phyloP scores from a whole-genome alignment of 441 rosid species.

The Geranium incanum region DNA sequence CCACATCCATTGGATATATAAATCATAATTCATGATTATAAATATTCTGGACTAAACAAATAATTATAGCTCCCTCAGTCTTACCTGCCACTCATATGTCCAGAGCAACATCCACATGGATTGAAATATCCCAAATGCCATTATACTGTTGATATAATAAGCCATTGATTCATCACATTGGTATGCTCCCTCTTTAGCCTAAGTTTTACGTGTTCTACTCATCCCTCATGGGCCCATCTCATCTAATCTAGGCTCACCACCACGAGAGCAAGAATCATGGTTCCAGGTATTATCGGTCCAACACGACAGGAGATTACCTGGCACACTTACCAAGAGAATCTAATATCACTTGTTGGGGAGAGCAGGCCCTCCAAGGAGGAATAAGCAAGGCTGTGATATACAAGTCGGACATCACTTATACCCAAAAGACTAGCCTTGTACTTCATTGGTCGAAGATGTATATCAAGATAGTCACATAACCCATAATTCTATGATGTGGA shows the following conservation, averaged over 20 bases:
- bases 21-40: not conserved
- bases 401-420: not conserved
- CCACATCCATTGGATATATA: not conserved
- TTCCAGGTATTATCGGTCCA: no score
- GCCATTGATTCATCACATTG: not conserved
- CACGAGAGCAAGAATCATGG: no score
- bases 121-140: not conserved
- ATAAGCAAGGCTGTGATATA: not conserved
- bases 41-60: not conserved
- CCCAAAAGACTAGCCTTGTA: no score
- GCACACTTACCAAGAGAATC: no score
- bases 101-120: not conserved
- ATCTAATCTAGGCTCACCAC: no score
- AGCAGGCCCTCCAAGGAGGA: not conserved
- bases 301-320: no score
- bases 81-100: not conserved
- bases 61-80: not conserved
- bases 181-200: not conserved
- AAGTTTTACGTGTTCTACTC: no score
- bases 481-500: no score
- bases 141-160: not conserved
- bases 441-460: no score
- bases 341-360: no score
- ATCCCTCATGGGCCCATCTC: no score
- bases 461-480: no score